Evolutionary conservation across 768 basidiomycete genomes (phyloP).

Genomic region (Boletus speciosus): DNA sequence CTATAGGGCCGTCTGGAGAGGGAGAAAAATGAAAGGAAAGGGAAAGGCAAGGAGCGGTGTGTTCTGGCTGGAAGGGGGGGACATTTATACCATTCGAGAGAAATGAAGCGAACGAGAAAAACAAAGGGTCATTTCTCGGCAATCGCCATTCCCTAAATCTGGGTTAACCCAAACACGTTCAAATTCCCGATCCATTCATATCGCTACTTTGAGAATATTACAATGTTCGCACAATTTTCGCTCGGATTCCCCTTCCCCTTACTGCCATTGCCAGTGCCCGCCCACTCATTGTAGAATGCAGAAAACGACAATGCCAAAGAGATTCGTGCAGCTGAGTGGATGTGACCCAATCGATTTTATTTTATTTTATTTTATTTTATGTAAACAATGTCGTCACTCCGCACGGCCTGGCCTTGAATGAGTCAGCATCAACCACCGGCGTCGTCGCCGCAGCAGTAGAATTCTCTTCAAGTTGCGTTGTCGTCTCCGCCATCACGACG

Average conservation of each 20-base stretch:
- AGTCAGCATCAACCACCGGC: neutral
- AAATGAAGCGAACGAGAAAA: neutral
- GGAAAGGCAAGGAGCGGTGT: neutral
- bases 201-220: neutral
- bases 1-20: neutral
- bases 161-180: neutral
- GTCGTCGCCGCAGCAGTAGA: neutral
- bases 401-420: neutral
- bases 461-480: neutral
- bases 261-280: neutral
- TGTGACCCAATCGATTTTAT: no score
- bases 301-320: no score
- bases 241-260: neutral
- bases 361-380: no score
- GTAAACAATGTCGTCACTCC: neutral
- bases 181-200: slow-evolving; percentile 4
- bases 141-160: slow-evolving; percentile 6
- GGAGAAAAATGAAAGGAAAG: neutral
- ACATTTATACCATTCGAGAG: slow-evolving; percentile 9
- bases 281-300: neutral
- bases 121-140: no score
- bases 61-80: neutral
- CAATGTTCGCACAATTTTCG: neutral
- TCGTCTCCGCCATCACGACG: slow-evolving; percentile 1
- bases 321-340: no score